These are phyloP conservation scores for Lizonia empirigonia DNA, from an alignment of 2,329 filamentous ascomycete genomes.

Conservation along the genomic window DNA sequence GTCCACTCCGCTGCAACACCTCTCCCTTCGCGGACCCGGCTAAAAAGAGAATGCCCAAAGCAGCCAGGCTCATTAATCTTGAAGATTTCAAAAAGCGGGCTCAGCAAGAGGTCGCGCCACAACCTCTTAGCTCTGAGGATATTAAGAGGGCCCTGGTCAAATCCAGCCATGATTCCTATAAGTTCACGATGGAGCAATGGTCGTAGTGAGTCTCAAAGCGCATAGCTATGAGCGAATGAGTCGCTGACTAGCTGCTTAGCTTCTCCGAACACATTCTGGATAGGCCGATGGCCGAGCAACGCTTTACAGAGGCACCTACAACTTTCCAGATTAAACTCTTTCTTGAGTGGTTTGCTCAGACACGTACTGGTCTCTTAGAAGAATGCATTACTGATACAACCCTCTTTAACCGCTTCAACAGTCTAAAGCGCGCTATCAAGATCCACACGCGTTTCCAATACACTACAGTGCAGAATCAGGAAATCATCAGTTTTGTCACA, in stretches of 20 bases:
- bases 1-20: no score
- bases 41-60: no score
- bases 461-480: conserved; percentile 4
- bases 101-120: no score
- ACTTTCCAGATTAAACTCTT: conserved; percentile 1
- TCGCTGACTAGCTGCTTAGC: background rate
- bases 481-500: background rate
- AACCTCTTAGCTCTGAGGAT: no score
- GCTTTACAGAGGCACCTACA: background rate
- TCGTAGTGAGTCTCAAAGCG: background rate
- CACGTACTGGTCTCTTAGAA: conserved; percentile 7
- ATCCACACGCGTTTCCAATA: conserved; percentile 7
- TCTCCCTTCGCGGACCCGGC: no score
- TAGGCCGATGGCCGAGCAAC: background rate
- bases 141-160: no score
- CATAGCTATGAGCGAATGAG: background rate
- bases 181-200: background rate
- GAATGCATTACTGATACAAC: conserved; percentile 15
- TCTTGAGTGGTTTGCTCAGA: conserved; percentile 7
- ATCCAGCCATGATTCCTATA: background rate
- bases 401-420: background rate
- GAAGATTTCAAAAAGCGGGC: no score
- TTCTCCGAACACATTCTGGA: background rate
- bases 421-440: conserved; percentile 15
- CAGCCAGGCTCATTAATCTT: no score